phyloP scores from a whole-genome alignment of 2,329 filamentous ascomycete species.

The Sporothrix luriei region DNA sequence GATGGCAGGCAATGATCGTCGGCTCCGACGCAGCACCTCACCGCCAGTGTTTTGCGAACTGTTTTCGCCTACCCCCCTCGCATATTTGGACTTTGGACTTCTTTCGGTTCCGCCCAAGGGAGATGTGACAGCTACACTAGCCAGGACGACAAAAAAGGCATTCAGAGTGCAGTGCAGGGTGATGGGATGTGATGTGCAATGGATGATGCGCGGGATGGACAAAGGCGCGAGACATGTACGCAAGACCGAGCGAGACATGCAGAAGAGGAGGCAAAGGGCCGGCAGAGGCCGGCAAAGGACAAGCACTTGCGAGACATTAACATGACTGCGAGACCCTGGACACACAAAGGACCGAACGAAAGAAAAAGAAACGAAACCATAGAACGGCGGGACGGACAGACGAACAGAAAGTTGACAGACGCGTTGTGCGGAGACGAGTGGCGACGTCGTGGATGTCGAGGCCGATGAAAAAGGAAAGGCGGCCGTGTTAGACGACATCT shows the following conservation, averaged over 20 bases:
- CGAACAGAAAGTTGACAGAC: too few relatives aligned
- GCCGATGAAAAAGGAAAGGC: background rate
- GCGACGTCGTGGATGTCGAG: too few relatives aligned
- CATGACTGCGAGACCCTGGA: too few relatives aligned
- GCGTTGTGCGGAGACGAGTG: too few relatives aligned
- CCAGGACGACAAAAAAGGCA: background rate
- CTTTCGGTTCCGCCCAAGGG: background rate
- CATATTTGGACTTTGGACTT: background rate
- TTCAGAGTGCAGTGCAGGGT: constrained; percentile 3
- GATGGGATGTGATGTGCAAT: background rate
- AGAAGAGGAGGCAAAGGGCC: background rate
- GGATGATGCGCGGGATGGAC: constrained; percentile 15
- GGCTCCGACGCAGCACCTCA: constrained; percentile 18
- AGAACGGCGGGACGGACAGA: too few relatives aligned
- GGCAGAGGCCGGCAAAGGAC: too few relatives aligned
- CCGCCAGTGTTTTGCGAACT: background rate
- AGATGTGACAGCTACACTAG: background rate
- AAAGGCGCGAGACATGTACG: constrained; percentile 15
- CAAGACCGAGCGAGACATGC: constrained; percentile 21
- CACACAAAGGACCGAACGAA: too few relatives aligned
- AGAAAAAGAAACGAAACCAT: background rate
- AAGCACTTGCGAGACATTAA: too few relatives aligned
- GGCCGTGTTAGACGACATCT: background rate
- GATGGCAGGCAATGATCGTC: constrained; percentile 22
- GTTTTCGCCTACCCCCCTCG: background rate